phyloP scores from a whole-genome alignment of 2,329 filamentous ascomycete genomes.

The Ampelomyces quisqualis region DNA sequence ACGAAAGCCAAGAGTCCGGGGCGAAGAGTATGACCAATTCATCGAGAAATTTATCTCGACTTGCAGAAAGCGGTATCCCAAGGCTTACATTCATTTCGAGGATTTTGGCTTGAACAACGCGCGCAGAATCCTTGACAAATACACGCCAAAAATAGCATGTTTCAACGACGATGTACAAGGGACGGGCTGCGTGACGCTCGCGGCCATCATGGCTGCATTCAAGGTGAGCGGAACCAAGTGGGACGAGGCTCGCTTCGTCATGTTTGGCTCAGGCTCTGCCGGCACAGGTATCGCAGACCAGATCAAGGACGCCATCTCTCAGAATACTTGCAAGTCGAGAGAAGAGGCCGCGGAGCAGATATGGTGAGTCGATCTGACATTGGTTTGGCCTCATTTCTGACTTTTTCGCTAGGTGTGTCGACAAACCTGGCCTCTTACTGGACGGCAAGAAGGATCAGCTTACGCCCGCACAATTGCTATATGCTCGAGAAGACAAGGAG shows the following conservation, averaged over 20 bases:
- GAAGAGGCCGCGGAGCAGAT: conserved; percentile 79
- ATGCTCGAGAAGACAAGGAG: conserved; percentile 63
- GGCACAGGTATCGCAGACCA: conserved; percentile 86
- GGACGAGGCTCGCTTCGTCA: conserved; percentile 67
- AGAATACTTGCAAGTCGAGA: conserved; percentile 64
- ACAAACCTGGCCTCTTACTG: conserved; percentile 76
- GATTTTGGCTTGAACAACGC: conserved; percentile 82
- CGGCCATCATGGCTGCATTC: conserved; percentile 74
- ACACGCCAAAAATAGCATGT: conserved; percentile 71
- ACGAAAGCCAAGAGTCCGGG: conserved; percentile 64
- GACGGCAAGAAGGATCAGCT: conserved; percentile 61
- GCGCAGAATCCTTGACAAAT: conserved; percentile 72
- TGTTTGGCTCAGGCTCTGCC: conserved; percentile 80
- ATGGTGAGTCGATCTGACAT: conserved; percentile 60
- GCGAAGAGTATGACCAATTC: conserved; percentile 73
- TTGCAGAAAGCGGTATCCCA: conserved; percentile 69
- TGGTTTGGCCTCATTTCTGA: no score
- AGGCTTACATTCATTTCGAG: conserved; percentile 84
- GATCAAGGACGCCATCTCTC: conserved; percentile 73
- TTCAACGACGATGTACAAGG: conserved; percentile 94
- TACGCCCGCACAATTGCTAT: conserved; percentile 67
- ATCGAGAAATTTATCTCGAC: conserved; percentile 72
- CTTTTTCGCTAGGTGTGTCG: conserved; percentile 64
- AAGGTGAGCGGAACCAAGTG: conserved; percentile 68
- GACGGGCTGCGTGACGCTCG: conserved; percentile 82